phyloP scores from a whole-genome alignment of 2,329 filamentous ascomycete species.

The Colletotrichum sp. region DNA sequence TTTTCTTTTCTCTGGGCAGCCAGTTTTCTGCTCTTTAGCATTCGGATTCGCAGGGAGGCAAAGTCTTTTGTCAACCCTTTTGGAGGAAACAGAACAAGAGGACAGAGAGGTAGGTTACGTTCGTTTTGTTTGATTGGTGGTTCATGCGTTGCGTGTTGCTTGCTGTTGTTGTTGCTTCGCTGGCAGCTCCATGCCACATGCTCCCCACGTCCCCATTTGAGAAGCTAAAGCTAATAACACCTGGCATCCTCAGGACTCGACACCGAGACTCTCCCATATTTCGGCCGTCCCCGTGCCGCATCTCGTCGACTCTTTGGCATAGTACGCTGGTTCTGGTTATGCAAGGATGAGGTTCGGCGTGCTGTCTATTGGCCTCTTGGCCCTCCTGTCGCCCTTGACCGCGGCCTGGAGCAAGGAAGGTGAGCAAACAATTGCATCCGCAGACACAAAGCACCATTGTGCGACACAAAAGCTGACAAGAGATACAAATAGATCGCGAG shows the following conservation, averaged over 20 bases:
- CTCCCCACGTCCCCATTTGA: neutral
- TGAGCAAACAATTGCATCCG: conserved; percentile 37
- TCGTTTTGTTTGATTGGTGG: neutral
- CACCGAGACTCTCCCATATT: neutral
- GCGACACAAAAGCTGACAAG: neutral
- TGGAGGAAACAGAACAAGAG: neutral
- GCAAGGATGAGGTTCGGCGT: conserved; percentile 74
- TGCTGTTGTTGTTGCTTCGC: neutral
- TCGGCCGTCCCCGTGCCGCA: conserved; percentile 5
- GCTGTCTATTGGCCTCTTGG: conserved; percentile 72
- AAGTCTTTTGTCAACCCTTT: neutral
- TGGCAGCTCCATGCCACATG: conserved; percentile 14
- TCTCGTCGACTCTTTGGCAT: neutral
- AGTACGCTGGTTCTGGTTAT: conserved; percentile 27
- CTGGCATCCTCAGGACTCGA: conserved; percentile 14
- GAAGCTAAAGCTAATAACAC: conserved; percentile 16
- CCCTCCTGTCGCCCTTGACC: conserved; percentile 68
- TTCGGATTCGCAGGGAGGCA: neutral
- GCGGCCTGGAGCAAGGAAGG: conserved; percentile 89
- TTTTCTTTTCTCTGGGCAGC: neutral
- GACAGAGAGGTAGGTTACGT: conserved; percentile 6
- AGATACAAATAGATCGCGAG: conserved; percentile 75
- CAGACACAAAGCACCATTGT: neutral
- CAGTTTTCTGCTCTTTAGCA: neutral
- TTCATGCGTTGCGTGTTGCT: neutral